Evolutionary conservation across 768 basidiomycete genomes (phyloP).

Genomic region (Cubamyces lactineus): DNA sequence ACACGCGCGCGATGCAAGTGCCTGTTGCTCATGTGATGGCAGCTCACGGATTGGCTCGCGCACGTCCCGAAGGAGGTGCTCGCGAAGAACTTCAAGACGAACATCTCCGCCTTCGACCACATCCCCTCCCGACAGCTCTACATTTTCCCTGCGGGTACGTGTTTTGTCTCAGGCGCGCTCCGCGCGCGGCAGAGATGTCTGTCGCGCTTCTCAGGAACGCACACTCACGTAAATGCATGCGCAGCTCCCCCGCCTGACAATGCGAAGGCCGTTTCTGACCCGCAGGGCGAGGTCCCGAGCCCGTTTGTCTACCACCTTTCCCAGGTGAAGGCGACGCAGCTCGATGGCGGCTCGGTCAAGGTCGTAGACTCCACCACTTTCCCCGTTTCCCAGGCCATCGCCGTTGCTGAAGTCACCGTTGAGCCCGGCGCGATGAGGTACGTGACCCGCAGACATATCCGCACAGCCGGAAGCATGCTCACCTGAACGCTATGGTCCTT

Average conservation of each 20-base stretch:
- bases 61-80: conserved; percentile 62
- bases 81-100: conserved; percentile 64
- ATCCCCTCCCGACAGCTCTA: conserved; percentile 59
- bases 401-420: conserved; percentile 59
- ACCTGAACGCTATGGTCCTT: not conserved
- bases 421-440: conserved; percentile 65
- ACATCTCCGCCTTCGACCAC: conserved; percentile 52
- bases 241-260: conserved; percentile 27
- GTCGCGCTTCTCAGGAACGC: not conserved
- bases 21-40: conserved; percentile 45
- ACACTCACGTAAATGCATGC: not conserved
- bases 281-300: conserved; percentile 51
- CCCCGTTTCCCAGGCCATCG: conserved; percentile 53
- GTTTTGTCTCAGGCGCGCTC: not conserved
- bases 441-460: conserved; percentile 16
- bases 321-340: conserved; percentile 44
- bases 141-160: conserved; percentile 50
- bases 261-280: conserved; percentile 45
- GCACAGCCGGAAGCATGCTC: not conserved
- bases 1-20: conserved; percentile 17
- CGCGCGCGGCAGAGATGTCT: not conserved
- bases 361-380: conserved; percentile 61
- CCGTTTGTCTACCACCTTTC: conserved; percentile 61
- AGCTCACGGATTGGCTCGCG: conserved; percentile 66
- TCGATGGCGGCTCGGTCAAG: conserved; percentile 61